Evolutionary conservation across 208 protist genomes (phyloP).

Genomic region (Leishmania tarentolae): DNA sequence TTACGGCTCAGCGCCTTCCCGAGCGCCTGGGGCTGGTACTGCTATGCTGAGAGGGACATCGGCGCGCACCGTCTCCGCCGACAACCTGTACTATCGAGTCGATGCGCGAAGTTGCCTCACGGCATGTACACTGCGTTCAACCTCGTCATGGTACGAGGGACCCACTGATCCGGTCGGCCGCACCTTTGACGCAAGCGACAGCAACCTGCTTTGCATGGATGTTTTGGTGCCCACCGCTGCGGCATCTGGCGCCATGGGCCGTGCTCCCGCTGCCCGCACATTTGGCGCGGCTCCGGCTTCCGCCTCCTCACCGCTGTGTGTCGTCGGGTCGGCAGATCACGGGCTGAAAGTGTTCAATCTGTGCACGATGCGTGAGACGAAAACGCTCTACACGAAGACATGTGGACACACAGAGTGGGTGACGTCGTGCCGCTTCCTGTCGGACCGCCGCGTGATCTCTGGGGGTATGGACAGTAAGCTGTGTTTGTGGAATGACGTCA

Average conservation of each 20-base stretch:
- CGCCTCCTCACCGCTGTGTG: constrained; percentile 34
- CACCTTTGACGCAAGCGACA: constrained; percentile 77
- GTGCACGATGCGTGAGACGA: constrained; percentile 43
- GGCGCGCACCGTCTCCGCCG: background rate
- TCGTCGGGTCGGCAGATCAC: constrained; percentile 87
- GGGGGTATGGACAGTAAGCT: constrained; percentile 92
- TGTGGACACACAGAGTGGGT: constrained; percentile 91
- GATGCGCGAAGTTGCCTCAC: background rate
- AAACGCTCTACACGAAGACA: constrained; percentile 75
- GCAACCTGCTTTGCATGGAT: constrained; percentile 90
- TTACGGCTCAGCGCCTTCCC: constrained; percentile 39
- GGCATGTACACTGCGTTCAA: constrained; percentile 25
- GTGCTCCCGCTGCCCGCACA: background rate
- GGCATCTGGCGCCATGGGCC: background rate
- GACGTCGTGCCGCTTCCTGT: constrained; percentile 75
- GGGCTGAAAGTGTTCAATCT: constrained; percentile 87
- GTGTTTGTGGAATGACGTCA: constrained; percentile 79
- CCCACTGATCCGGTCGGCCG: constrained; percentile 52
- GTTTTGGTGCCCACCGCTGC: constrained; percentile 29
- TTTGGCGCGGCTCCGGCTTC: background rate
- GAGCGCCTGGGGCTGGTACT: constrained; percentile 18
- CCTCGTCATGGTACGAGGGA: constrained; percentile 45
- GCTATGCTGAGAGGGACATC: constrained; percentile 1
- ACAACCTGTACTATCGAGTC: constrained; percentile 8
- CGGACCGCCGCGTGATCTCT: constrained; percentile 69